Conservation (phyloP, 345 rosid species). For the Abelmoschus esculentus region DNA sequence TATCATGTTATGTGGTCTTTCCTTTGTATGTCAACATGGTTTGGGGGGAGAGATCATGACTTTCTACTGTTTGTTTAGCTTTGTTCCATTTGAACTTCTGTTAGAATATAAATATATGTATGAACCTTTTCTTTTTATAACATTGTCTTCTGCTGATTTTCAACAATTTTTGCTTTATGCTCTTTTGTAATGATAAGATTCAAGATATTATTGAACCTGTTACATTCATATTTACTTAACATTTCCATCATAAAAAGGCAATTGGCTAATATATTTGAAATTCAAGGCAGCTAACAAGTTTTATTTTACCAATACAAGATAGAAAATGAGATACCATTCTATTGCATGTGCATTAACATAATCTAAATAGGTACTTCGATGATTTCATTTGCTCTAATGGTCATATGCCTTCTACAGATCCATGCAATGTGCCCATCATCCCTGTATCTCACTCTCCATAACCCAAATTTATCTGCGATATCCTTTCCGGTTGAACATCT, state of each 20-base stretch:
- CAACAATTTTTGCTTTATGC: conserved; percentile 25
- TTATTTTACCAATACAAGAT: conserved; percentile 16
- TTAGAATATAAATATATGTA: conserved; percentile 18
- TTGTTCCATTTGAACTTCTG: conserved; percentile 32
- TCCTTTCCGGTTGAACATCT: conserved; percentile 74
- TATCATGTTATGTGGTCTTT: conserved; percentile 47
- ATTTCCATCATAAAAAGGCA: neutral
- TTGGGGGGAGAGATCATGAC: conserved; percentile 35
- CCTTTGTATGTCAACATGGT: conserved; percentile 30
- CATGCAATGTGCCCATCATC: conserved; percentile 84
- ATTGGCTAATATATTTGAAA: neutral
- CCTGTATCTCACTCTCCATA: conserved; percentile 80
- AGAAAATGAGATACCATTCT: neutral
- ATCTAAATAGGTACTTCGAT: conserved; percentile 22
- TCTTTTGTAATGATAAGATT: conserved; percentile 9
- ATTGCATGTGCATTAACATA: neutral
- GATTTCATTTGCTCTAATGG: conserved; percentile 68
- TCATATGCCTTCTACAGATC: conserved; percentile 80
- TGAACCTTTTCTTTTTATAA: conserved; percentile 27
- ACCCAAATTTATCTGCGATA: conserved; percentile 84
- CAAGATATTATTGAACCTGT: neutral
- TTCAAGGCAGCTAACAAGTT: neutral
- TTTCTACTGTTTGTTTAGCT: conserved; percentile 30
- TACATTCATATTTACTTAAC: neutral
- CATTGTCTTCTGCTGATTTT: conserved; percentile 14